Base-by-base conservation (phyloP, 1,139 yeast genomes). In the Taiozyma sp. region DNA sequence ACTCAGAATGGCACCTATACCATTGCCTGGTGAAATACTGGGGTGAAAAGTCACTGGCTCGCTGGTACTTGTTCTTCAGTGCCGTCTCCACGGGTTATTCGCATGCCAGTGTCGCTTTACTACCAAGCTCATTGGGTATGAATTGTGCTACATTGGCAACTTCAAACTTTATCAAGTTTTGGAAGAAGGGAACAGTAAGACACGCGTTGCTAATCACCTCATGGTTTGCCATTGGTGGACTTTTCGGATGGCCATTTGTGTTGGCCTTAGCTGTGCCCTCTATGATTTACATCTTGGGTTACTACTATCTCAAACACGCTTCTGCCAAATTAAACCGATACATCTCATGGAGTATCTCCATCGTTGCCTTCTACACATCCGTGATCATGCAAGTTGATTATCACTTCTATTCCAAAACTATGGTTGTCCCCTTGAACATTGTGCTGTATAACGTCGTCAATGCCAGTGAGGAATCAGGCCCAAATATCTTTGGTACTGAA, bases 201-300 rank as follows among this genome's bases (percentile, higher is more conserved):
- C 55, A 62, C 51, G 68, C 74, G 36, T 59, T 71, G 43, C 58
- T 66, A 29, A 80, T 83, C 2, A 71, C 87, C 43, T 63, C 78
- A 1, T 78, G 78, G 72, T 74, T 79, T 47, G 71, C 79, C 40
- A 55, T 87, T 22, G 96, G 93, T 8, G 95, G 95, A 0, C 64
- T 92, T 1, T 57, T 87, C 38, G 97, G 98, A 1, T 92, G 98
- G 98, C 97, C 98, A 1, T 92, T 92, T 69, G 81, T 87, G 0
- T 69, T 88, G 53, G 83, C 80, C 0, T 70, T 90, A 51, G 83
- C 84, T 2, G 56, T 79, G 4, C 95, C 96, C 0, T 73, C 84
- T 56, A 77, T 81, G 2, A 2, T 73, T 0, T 73, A 70, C 57
- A 64, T 72, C 19, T 2, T 59, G 12, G 23, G 39, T 6, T 42